Evolutionary conservation across 768 basidiomycete genomes (phyloP), one percentile per base, ranked within the genome.

Genomic region (Pleurotus citrinopileatus): DNA sequence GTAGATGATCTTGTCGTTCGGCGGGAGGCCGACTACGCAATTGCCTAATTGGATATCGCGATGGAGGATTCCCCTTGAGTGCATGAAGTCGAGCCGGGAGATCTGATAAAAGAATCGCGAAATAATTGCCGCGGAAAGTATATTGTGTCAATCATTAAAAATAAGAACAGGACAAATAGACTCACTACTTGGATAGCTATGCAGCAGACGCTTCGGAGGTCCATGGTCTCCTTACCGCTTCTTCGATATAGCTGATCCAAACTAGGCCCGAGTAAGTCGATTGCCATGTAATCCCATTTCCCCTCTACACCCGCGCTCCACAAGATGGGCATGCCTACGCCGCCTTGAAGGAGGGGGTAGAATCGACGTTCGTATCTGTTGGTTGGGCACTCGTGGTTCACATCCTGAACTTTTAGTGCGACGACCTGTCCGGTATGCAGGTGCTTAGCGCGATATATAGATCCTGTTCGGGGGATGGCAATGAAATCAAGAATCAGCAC

Each of bases 31-130:
- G 50, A 90, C 64, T 2, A 81, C 82, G 59, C 84, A 86, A 64
- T 91, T 91, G 1, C 89, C 89, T 5, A 90, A 78, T 57, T 91
- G 89, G 46, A 91, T 84, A 57, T 91, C 89, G 6, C 89, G 80
- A 62, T 91, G 89, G 26, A 91, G 72, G 29, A 91, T 74, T 10
- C 87, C 89, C 26, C 82, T 78, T 9, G 73, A 71, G 64, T 91
- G 89, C 88, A 91, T 90, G 50, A 80, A 82, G 58, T 85, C 82
- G n/a, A 91, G 73, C 32, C 89, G 72, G 52, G 77, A 63, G 54
- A 91, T 89, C 89, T 91, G 63, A 20, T 8, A 27, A 19, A n/a
- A 17, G 42, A n/a, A 23, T 42, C 44, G 29, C 32, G 12, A 23
- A 22, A 23, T 32, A 19, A 23, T 42, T 43, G 34, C 10, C 25